Conservation (phyloP, 805 yeast genomes). For the Cyberlindnera petersonii region DNA sequence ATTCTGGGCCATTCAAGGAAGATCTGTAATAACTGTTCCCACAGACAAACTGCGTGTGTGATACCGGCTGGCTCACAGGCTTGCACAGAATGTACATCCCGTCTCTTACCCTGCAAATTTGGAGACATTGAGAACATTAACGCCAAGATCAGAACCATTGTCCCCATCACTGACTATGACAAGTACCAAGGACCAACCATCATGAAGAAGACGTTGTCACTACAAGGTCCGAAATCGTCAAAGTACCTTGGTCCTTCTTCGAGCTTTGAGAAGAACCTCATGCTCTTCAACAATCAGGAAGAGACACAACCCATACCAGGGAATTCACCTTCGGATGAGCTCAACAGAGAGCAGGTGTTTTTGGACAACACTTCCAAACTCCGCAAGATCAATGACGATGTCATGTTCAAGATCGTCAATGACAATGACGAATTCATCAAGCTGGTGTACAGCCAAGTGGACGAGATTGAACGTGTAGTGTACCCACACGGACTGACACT, state of each 20-base stretch:
- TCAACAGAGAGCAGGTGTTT: conserved; percentile 18
- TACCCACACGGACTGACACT: conserved; percentile 23
- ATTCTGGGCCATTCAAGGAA: background rate
- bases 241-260: conserved; percentile 27
- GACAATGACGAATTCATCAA: conserved; percentile 27
- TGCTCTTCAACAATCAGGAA: conserved; percentile 11
- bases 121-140: conserved; percentile 10
- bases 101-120: conserved; percentile 26
- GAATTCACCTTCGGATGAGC: conserved; percentile 11
- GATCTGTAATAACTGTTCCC: conserved; percentile 24
- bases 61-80: conserved; percentile 14
- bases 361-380: conserved; percentile 17
- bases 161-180: conserved; percentile 29
- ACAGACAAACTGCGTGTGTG: conserved; percentile 25
- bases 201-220: conserved; percentile 27
- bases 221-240: conserved; percentile 29
- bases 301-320: background rate
- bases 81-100: conserved; percentile 26
- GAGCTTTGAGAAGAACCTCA: conserved; percentile 24
- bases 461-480: conserved; percentile 28
- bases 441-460: conserved; percentile 26
- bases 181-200: conserved; percentile 28
- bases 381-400: conserved; percentile 24
- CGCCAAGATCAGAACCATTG: conserved; percentile 20
- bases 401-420: conserved; percentile 24